phyloP scores from a whole-genome alignment of 176 grass and related monocot species.

The Eleusine indica region DNA sequence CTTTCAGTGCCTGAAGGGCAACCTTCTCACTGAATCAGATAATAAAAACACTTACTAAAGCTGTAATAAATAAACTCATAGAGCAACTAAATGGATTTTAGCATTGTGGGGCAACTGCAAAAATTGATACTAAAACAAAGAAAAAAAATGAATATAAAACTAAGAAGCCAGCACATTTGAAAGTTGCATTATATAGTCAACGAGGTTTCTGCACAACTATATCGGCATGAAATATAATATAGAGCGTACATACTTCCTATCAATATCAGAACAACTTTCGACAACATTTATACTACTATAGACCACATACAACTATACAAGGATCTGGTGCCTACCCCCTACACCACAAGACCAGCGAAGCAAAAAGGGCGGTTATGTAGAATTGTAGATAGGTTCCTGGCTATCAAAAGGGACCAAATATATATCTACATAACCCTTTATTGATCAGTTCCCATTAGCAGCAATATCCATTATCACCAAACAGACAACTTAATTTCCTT shows the following conservation, averaged over 20 bases:
- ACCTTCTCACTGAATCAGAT: slow-evolving; percentile 76
- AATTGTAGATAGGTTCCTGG: background rate
- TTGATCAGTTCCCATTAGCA: background rate
- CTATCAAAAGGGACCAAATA: background rate
- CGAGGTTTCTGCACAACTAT: background rate
- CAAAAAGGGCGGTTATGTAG: background rate
- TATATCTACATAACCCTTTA: background rate
- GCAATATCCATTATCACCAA: background rate
- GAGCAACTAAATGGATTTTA: background rate
- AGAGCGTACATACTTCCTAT: background rate
- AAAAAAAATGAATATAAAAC: background rate
- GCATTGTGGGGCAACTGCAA: background rate
- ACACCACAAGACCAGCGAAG: background rate
- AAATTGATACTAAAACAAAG: background rate
- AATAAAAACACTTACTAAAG: slow-evolving; percentile 19
- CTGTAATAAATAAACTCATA: slow-evolving; percentile 1
- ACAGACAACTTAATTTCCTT: background rate
- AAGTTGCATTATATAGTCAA: background rate
- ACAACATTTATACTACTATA: background rate
- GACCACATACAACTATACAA: background rate
- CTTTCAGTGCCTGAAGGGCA: slow-evolving; percentile 94
- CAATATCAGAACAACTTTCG: background rate
- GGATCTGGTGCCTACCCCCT: background rate
- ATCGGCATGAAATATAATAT: background rate
- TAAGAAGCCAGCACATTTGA: background rate